Conservation (phyloP, 2,329 filamentous ascomycete species). For the Pseudogymnoascus sp. region DNA sequence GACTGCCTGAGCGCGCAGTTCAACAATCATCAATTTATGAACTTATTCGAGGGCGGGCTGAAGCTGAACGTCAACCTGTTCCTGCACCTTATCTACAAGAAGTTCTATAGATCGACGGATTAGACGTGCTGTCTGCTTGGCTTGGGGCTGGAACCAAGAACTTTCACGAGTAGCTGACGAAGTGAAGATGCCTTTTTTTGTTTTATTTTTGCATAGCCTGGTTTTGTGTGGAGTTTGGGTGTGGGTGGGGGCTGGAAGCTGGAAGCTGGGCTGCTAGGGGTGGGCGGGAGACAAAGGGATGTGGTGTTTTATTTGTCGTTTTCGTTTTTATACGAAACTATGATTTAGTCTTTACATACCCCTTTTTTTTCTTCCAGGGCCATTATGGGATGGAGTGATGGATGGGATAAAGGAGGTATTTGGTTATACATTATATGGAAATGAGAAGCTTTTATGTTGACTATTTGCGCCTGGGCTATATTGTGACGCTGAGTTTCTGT, state of each 20-base stretch:
- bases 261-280: not conserved
- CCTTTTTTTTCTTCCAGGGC: slow-evolving; percentile 3
- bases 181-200: not conserved
- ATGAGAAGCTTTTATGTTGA: not conserved
- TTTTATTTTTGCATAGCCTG: slow-evolving; percentile 5
- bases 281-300: not conserved
- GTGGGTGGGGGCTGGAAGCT: slow-evolving; percentile 1
- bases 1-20: slow-evolving; percentile 95
- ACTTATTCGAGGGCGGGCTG: slow-evolving; percentile 77
- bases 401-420: slow-evolving; percentile 2
- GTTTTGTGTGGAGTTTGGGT: slow-evolving; percentile 7
- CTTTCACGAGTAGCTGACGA: not conserved
- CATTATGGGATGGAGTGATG: not conserved
- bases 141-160: not conserved
- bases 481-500: not conserved
- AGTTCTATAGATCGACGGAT: slow-evolving; percentile 72
- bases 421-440: slow-evolving; percentile 8
- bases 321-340: slow-evolving; percentile 2
- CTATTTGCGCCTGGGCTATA: not conserved
- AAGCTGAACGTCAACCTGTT: slow-evolving; percentile 94
- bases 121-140: not conserved
- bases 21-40: slow-evolving; percentile 93
- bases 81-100: slow-evolving; percentile 95
- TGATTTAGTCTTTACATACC: slow-evolving; percentile 7
- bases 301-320: slow-evolving; percentile 1